Base-by-base conservation (phyloP, 2,329 filamentous ascomycete species). In the Epichloe sibirici region DNA sequence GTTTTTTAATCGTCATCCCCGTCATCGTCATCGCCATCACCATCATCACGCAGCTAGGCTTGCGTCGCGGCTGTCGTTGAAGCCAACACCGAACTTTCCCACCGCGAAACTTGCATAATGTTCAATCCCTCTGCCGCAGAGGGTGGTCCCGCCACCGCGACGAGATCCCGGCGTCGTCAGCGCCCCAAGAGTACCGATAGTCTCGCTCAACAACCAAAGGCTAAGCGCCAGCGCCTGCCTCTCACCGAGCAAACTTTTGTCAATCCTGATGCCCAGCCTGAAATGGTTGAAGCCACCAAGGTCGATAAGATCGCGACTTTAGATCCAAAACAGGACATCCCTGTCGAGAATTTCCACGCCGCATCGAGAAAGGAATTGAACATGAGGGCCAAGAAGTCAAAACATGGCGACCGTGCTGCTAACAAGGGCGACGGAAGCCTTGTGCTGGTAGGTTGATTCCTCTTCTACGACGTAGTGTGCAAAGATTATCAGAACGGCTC, bases 351-450 rank as follows among this genome's bases (percentile, higher is more conserved):
- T 55, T 56, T 64, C 51, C 63, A 63, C 51, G 61, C 63, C 21
- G 60, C 66, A 9, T 65, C 70, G 44, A 74, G 70, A 57, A 76
- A 73, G 58, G 80, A 84, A 60, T 72, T 81, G 46, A 79, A 72
- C 53, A 72, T 83, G 40, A 75, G 82, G 56, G 74, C 77, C 9
- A 85, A 83, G 63, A 85, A 84, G 64, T 64, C 74, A 46, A 82
- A 82, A 62, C 69, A 75, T n/a, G 74, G 74, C 55, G 81, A 87
- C 61, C 76, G 84, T 59, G 71, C 74, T 15, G 66, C 68, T 45
- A 75, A 72, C 59, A 87, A 86, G 65, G 82, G 82, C 47, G 84
- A 88, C 63, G 80, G 82, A 35, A 83, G 80, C 59, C 72, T 81
- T 56, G 73, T 85, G 59, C 65, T 88, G 69, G 84, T 87, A 7